Base-by-base conservation (phyloP, 2,329 filamentous ascomycete species). In the Chaetomium globosum region DNA sequence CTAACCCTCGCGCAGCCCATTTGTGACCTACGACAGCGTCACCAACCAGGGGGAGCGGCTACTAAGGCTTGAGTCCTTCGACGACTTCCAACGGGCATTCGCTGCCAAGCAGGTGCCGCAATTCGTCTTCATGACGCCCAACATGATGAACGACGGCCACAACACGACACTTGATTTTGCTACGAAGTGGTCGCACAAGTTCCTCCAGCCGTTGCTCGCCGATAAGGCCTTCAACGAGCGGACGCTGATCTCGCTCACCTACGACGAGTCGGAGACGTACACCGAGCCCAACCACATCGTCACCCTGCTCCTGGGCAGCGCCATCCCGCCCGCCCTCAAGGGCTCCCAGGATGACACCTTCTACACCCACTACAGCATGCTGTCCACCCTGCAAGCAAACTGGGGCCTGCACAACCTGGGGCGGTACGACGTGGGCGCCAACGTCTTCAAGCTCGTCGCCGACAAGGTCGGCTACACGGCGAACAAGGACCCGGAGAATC, bases 81-180 rank as follows among this genome's bases (percentile, higher is more conserved):
- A 81, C 28, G 78, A 82, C 63, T 90, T 91, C 76, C 77, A 85
- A 48, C 75, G 79, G 8, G 87, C 89, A 68, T 76, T 90, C 28
- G 76, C 79, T 30, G 79, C 79, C 52, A 77, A 85, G 67, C 75
- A 77, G 9, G 80, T 91, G 12, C 88, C 88, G 2, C 88, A 91
- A 74, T 90, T 87, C 77, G 81, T 83, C 48, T 86, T 87, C 74
- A 83, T 88, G 75, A 83, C 83, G 0, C 87, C 86, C 0, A 83
- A 88, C 74, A 87, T 88, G 85, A 81, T 86, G 55, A 84, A 86
- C 67, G 86, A 90, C 71, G 89, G 87, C 16, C 89, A 91, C 70
- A 77, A 87, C 70, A 82, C 81, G 2, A 80, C 79, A 3, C 78
- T 87, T 10, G 79, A 79, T n/a, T 79, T 77, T 55, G 82, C 83